Evolutionary conservation across 768 basidiomycete species (phyloP).

Genomic region (Leccinum arenicola): DNA sequence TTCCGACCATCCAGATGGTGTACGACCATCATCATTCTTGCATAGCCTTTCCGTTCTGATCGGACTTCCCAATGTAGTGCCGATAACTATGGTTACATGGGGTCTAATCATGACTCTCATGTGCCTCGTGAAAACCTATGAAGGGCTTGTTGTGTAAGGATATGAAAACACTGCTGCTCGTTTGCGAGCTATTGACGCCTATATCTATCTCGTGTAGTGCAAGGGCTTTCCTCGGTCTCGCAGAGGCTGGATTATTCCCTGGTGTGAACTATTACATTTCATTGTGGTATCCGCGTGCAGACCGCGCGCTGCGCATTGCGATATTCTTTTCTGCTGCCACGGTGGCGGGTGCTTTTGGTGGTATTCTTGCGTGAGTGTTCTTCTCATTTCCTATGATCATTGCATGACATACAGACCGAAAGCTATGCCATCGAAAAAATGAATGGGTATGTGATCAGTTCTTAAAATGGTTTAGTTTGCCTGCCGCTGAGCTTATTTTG

Average conservation of each 20-base stretch:
- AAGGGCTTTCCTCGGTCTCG: conserved; percentile 43
- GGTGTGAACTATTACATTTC: conserved; percentile 46
- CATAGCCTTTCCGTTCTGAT: conserved; percentile 4
- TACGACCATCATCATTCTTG: conserved; percentile 11
- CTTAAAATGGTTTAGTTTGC: conserved; percentile 4
- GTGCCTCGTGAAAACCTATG: conserved; percentile 35
- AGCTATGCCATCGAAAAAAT: conserved; percentile 36
- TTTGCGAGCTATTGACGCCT: neutral
- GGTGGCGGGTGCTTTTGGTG: conserved; percentile 50
- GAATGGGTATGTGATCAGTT: conserved; percentile 29
- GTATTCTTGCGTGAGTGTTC: conserved; percentile 42
- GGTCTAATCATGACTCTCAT: conserved; percentile 38
- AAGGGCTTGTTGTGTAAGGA: conserved; percentile 31
- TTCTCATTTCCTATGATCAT: neutral
- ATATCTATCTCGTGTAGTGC: conserved; percentile 23
- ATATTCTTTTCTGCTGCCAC: conserved; percentile 64
- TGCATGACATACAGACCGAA: neutral
- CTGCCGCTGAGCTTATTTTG: neutral
- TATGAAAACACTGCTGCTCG: neutral
- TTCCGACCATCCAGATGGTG: conserved; percentile 35
- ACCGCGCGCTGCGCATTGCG: conserved; percentile 56
- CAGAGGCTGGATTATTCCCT: conserved; percentile 46
- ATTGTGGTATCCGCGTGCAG: conserved; percentile 58
- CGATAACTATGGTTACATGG: conserved; percentile 39
- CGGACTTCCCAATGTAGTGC: conserved; percentile 31